Percentiles rank a stretch among this genome's conserved stretches.
These are phyloP conservation scores for Mucor indicus DNA, from an alignment of 371 early-diverging fungal genomes.

Conservation along the genomic window DNA sequence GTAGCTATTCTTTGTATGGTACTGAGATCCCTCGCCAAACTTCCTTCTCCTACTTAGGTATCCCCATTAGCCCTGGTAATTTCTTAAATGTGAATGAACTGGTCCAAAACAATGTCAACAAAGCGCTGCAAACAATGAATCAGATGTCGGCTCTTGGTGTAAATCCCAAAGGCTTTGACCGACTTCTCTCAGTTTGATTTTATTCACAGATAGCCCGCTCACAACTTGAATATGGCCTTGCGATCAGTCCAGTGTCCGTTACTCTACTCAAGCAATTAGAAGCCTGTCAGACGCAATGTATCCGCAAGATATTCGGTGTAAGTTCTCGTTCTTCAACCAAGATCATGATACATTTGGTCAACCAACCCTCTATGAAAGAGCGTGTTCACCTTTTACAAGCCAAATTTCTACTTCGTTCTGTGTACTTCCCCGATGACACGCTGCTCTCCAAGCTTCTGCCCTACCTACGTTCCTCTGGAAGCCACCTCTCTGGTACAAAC, in stretches of 20 bases:
- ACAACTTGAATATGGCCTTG: constrained; percentile 10
- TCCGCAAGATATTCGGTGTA: background rate
- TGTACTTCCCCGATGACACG: constrained; percentile 1
- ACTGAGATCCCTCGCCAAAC: background rate
- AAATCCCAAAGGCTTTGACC: constrained; percentile 30
- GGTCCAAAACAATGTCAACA: constrained; percentile 1
- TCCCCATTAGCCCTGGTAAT: background rate
- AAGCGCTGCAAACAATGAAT: background rate
- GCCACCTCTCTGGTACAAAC: background rate
- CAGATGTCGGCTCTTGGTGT: background rate
- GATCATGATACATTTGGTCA: constrained; percentile 7
- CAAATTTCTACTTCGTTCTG: background rate
- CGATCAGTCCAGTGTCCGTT: background rate
- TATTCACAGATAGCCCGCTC: constrained; percentile 6
- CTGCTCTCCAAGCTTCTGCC: background rate
- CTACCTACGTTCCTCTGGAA: background rate
- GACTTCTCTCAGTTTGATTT: background rate
- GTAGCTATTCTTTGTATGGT: background rate
- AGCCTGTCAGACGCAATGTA: constrained; percentile 1
- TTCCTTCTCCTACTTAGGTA: constrained; percentile 1
- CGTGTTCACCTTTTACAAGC: constrained; percentile 2
- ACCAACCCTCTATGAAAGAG: constrained; percentile 1
- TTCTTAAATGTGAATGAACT: background rate
- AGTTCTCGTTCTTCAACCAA: background rate
- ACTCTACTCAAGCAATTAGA: background rate